Conservation (phyloP, 306 rosid species). For the Vigna mungo region DNA sequence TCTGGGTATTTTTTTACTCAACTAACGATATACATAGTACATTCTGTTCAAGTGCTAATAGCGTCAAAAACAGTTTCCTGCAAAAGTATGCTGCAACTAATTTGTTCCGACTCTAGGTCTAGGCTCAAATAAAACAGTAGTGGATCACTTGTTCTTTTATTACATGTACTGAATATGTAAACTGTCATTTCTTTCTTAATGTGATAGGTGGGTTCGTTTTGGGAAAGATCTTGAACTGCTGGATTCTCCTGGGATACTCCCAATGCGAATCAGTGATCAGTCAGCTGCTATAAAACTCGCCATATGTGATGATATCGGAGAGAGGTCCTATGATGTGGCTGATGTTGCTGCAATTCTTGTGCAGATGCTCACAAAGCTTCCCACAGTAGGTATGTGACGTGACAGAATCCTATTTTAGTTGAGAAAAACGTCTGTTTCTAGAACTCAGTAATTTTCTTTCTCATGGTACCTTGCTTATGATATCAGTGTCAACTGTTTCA, state of each 20-base stretch:
- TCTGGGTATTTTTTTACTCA: constrained; percentile 15
- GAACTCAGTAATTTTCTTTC: constrained; percentile 20
- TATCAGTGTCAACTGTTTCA: background rate
- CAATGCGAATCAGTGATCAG: constrained; percentile 95
- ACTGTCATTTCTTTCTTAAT: constrained; percentile 26
- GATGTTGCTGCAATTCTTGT: constrained; percentile 94
- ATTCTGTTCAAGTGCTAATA: constrained; percentile 15
- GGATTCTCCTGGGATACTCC: constrained; percentile 94
- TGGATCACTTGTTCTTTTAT: constrained; percentile 12
- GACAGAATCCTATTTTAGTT: constrained; percentile 21
- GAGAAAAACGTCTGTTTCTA: background rate
- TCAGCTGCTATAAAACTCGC: constrained; percentile 97
- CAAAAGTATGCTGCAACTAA: background rate
- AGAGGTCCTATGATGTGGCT: constrained; percentile 76
- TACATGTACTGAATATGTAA: background rate
- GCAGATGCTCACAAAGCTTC: constrained; percentile 84
- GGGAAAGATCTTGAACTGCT: constrained; percentile 92
- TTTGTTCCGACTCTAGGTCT: constrained; percentile 25
- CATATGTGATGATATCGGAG: constrained; percentile 97
- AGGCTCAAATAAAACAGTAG: constrained; percentile 35
- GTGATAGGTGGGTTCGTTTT: constrained; percentile 89
- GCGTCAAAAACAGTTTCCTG: constrained; percentile 26
- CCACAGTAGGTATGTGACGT: constrained; percentile 67
- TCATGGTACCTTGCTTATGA: background rate
- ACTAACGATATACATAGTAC: background rate